Conservation (phyloP, 2,329 filamentous ascomycete species). For the Colletotrichum lentis region DNA sequence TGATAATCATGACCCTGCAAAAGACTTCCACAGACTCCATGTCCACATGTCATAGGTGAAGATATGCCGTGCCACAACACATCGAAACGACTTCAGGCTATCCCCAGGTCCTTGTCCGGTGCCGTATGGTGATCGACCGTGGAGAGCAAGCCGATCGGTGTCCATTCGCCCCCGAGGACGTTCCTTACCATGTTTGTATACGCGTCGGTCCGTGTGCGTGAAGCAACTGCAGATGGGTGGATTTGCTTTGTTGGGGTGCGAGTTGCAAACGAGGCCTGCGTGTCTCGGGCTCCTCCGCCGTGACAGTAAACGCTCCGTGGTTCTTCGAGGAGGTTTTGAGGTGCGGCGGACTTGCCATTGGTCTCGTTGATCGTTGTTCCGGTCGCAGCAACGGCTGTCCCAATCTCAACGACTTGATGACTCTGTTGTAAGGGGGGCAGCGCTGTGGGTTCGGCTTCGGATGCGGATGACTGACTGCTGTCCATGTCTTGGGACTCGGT, state of each 20-base stretch:
- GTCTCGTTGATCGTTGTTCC: background rate
- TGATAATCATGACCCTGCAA: conserved; percentile 2
- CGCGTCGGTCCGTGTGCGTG: conserved; percentile 45
- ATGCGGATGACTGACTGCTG: conserved; percentile 1
- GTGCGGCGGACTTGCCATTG: background rate
- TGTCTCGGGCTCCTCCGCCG: background rate
- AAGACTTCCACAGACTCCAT: background rate
- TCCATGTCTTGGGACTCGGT: background rate
- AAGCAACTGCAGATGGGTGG: conserved; percentile 26
- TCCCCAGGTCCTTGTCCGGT: conserved; percentile 47
- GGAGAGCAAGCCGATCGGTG: conserved; percentile 47
- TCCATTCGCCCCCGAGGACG: conserved; percentile 44
- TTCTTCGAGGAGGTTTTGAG: background rate
- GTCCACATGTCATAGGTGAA: background rate
- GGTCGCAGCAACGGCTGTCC: background rate
- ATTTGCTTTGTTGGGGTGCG: background rate
- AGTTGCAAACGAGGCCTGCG: background rate
- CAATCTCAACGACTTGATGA: background rate
- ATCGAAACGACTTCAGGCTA: background rate
- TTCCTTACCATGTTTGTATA: conserved; percentile 48
- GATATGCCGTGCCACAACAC: background rate
- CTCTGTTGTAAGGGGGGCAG: conserved; percentile 1
- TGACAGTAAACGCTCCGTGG: background rate
- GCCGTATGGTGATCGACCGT: conserved; percentile 47
- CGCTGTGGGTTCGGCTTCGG: background rate